Evolutionary conservation across 306 rosid genomes (phyloP).

Genomic region (Quercus mongolica): DNA sequence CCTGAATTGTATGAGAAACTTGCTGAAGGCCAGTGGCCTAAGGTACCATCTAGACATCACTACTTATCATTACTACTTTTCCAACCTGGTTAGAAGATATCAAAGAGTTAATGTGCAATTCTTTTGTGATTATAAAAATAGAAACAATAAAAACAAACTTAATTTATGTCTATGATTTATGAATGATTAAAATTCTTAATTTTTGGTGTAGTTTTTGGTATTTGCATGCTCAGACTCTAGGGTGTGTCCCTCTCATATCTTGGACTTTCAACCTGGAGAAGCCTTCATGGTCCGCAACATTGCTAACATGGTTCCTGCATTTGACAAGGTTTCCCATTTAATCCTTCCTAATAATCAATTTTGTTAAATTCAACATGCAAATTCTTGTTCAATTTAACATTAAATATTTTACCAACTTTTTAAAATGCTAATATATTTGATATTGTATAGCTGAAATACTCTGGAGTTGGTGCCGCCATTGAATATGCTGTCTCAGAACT

Average conservation of each 20-base stretch:
- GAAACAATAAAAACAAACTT: not conserved
- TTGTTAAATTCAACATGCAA: too few species aligned
- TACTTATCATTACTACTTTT: too few species aligned
- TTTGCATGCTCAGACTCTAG: conserved; percentile 80
- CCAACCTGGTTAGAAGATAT: too few species aligned
- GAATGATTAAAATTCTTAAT: not conserved
- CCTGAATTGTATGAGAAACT: conserved; percentile 12
- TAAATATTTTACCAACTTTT: not conserved
- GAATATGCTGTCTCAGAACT: conserved; percentile 57
- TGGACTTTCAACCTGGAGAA: conserved; percentile 66
- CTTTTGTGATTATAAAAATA: too few species aligned
- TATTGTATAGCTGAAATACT: conserved; percentile 36
- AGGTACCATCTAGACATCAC: conserved; percentile 27
- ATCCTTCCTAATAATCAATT: too few species aligned
- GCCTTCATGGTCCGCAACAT: conserved; percentile 65
- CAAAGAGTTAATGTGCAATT: not conserved
- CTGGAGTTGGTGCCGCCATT: conserved; percentile 56
- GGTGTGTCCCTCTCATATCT: conserved; percentile 52
- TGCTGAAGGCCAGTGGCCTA: conserved; percentile 44
- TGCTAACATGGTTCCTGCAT: conserved; percentile 66
- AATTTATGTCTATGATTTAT: not conserved
- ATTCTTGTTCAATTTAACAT: not conserved
- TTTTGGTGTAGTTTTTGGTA: conserved; percentile 45
- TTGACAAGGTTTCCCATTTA: conserved; percentile 37
- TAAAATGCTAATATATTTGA: not conserved